Evolutionary conservation across 108 stramenopile genomes (phyloP).

Genomic region (Tribonema minus): DNA sequence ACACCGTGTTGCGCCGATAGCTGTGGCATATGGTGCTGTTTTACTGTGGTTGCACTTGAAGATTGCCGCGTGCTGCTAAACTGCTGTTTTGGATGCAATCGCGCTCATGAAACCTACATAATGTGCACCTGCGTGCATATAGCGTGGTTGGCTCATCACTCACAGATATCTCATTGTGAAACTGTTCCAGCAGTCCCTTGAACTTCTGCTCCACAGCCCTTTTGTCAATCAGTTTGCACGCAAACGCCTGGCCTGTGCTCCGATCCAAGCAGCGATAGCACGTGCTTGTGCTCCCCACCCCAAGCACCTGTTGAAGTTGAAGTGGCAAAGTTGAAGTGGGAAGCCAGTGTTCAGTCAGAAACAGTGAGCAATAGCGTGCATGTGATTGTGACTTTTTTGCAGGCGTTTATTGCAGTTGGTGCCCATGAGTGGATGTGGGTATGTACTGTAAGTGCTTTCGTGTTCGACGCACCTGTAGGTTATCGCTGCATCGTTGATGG

Average conservation of each 20-base stretch:
- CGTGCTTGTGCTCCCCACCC: slow-evolving; percentile 89
- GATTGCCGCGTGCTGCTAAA: no score
- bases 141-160: slow-evolving; percentile 52
- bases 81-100: no score
- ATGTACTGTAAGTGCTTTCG: no score
- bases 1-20: neutral
- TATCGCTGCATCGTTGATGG: no score
- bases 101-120: neutral
- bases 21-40: neutral
- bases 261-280: slow-evolving; percentile 78
- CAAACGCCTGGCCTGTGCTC: slow-evolving; percentile 63
- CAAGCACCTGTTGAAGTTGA: slow-evolving; percentile 64
- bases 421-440: no score
- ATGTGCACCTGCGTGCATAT: neutral
- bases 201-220: slow-evolving; percentile 77
- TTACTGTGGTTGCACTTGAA: neutral
- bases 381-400: neutral
- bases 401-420: neutral
- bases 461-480: no score
- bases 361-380: neutral
- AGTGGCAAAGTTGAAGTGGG: neutral
- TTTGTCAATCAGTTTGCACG: slow-evolving; percentile 93
- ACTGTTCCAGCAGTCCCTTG: slow-evolving; percentile 85
- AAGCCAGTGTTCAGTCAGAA: neutral
- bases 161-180: slow-evolving; percentile 80